A percentile compares a stretch with the other conserved stretches of the same genome.
Conservation (phyloP, 306 rosid species). For the Rubus parviflorus region DNA sequence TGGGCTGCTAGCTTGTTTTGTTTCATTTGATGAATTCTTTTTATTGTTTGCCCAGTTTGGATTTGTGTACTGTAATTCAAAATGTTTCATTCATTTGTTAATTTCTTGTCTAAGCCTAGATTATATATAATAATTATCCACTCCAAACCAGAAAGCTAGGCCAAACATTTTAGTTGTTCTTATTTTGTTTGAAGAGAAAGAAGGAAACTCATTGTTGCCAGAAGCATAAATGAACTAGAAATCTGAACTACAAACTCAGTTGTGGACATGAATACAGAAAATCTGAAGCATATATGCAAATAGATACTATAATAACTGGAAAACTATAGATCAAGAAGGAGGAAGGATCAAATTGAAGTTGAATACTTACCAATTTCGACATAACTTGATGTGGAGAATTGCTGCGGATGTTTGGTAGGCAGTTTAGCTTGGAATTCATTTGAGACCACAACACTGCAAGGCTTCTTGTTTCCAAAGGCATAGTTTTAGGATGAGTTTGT, state of each 20-base stretch:
- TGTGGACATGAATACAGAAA: no score
- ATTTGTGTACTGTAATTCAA: no score
- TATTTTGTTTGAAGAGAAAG: not conserved
- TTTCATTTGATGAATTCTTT: no score
- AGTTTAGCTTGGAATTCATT: not conserved
- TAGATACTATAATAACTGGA: not conserved
- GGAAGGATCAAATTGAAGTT: not conserved
- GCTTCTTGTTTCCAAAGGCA: not conserved
- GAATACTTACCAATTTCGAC: not conserved
- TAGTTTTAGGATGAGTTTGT: not conserved
- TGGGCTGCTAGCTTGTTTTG: no score
- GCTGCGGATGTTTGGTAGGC: not conserved
- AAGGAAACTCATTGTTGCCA: not conserved
- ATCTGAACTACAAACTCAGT: no score
- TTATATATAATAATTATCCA: not conserved
- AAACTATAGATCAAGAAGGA: not conserved
- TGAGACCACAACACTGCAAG: not conserved
- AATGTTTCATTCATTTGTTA: slow-evolving; percentile 11
- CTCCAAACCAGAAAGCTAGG: not conserved
- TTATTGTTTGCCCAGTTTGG: no score
- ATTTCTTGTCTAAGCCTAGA: not conserved
- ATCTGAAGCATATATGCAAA: not conserved
- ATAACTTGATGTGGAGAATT: not conserved
- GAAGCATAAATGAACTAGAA: no score
- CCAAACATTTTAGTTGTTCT: not conserved